A percentile compares a stretch with the other conserved stretches of the same genome.
Conservation (phyloP, 2,329 filamentous ascomycete species). For the Zasmidium cellare region DNA sequence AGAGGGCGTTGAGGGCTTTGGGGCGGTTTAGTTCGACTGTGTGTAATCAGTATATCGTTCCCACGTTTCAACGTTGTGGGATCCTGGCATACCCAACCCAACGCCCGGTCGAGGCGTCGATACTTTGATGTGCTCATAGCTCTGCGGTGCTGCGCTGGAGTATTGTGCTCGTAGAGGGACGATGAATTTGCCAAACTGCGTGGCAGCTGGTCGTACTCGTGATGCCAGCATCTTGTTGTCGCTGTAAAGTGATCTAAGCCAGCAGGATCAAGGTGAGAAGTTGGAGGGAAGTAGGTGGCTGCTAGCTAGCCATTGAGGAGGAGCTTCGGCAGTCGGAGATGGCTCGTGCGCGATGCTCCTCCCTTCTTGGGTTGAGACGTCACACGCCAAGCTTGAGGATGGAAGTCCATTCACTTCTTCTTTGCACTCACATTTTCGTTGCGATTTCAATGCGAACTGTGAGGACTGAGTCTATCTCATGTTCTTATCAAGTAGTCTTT, state of each 20-base stretch:
- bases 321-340: too few species aligned
- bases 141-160: conserved; percentile 46
- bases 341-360: too few species aligned
- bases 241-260: neutral
- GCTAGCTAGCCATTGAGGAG: too few species aligned
- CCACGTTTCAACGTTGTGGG: neutral
- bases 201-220: conserved; percentile 58
- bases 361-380: too few species aligned
- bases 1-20: conserved; percentile 92
- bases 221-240: conserved; percentile 32
- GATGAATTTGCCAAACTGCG: conserved; percentile 59
- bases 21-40: conserved; percentile 90
- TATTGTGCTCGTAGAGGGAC: conserved; percentile 58
- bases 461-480: too few species aligned
- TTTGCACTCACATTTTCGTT: too few species aligned
- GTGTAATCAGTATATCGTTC: conserved; percentile 6
- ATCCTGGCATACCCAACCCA: conserved; percentile 67
- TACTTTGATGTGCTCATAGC: conserved; percentile 80
- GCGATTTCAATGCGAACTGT: too few species aligned
- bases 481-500: too few species aligned
- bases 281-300: conserved; percentile 1
- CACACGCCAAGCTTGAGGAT: too few species aligned
- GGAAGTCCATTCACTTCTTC: too few species aligned
- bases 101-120: conserved; percentile 86
- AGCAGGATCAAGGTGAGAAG: neutral